Conservation (phyloP, 352 stramenopile species). For the Globisporangium megalacanthum region DNA sequence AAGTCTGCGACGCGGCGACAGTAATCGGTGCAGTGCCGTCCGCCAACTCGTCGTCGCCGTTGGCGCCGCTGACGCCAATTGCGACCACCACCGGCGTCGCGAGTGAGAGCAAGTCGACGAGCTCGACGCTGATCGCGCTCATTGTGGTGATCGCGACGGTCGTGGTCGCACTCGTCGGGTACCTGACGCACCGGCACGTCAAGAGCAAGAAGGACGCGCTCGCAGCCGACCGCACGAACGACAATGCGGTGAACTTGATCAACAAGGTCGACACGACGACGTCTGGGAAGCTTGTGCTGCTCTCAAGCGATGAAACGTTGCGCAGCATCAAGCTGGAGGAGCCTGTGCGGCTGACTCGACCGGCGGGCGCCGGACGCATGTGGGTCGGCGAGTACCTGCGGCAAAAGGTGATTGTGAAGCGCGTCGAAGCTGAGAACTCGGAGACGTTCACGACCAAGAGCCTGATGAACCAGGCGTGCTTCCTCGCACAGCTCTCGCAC, state of each 20-base stretch:
- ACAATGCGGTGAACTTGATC: constrained; percentile 41
- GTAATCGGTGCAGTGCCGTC: neutral
- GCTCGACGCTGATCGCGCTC: constrained; percentile 45
- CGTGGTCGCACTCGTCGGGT: constrained; percentile 26
- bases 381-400: constrained; percentile 56
- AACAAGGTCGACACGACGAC: constrained; percentile 30
- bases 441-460: constrained; percentile 53
- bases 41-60: neutral
- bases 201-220: constrained; percentile 10
- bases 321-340: constrained; percentile 44
- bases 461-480: constrained; percentile 50
- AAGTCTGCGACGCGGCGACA: constrained; percentile 13
- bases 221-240: constrained; percentile 1
- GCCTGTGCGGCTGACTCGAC: constrained; percentile 47
- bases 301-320: constrained; percentile 65
- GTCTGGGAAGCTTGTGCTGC: constrained; percentile 45
- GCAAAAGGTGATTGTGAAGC: constrained; percentile 65
- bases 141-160: constrained; percentile 39
- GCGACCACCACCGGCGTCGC: neutral
- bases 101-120: constrained; percentile 2
- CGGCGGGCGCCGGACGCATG: constrained; percentile 36
- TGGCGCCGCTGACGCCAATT: neutral
- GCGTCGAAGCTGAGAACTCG: constrained; percentile 57
- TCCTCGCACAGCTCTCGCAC: constrained; percentile 46
- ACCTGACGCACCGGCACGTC: constrained; percentile 34